Percentiles rank a stretch among this genome's conserved stretches.
Conservation (phyloP, 306 rosid genomes). For the Boehmeria nivea region DNA sequence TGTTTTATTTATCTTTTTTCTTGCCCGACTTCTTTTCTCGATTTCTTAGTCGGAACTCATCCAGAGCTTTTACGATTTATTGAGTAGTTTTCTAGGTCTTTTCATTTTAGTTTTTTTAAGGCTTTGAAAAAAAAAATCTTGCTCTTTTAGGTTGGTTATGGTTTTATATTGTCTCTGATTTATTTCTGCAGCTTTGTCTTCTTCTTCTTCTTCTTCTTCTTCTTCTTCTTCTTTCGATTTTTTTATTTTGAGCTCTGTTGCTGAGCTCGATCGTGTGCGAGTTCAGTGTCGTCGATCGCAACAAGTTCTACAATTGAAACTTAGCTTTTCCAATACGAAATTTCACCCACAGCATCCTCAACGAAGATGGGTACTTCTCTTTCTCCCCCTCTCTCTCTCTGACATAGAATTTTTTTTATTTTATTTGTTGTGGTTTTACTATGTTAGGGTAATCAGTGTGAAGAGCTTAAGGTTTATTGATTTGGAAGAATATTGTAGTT, state of each 20-base stretch:
- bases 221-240: constrained; percentile 29
- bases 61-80: no score
- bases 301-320: constrained; percentile 62
- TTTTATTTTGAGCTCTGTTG: constrained; percentile 25
- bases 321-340: constrained; percentile 58
- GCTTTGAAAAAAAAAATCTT: no score
- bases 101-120: no score
- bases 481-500: neutral
- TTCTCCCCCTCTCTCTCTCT: no score
- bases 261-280: constrained; percentile 40
- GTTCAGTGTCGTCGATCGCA: constrained; percentile 33
- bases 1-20: no score
- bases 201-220: constrained; percentile 20
- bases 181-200: no score
- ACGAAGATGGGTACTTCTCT: constrained; percentile 82
- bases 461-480: neutral
- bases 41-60: no score
- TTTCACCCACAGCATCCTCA: constrained; percentile 80
- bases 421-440: neutral
- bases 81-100: no score
- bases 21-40: no score
- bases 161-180: no score
- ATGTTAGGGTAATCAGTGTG: neutral
- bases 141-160: no score
- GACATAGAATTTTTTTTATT: no score